These are phyloP conservation scores for Aspergillus tanneri DNA, from an alignment of 2,329 filamentous ascomycete genomes.

Conservation along the genomic window DNA sequence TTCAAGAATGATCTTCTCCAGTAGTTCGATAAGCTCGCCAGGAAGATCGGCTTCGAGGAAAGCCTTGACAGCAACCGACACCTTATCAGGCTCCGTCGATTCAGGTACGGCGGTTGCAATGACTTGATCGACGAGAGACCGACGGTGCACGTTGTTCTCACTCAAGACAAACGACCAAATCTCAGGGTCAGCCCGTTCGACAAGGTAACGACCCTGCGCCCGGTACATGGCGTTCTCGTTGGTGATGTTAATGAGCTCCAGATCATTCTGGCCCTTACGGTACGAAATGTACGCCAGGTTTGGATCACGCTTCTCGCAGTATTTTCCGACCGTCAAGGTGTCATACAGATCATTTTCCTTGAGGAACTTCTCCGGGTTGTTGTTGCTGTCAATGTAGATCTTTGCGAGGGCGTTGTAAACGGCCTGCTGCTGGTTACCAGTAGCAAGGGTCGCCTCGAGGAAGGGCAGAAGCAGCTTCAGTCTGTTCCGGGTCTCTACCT, in stretches of 20 bases:
- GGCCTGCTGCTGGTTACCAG: slow-evolving; percentile 92
- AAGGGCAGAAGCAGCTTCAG: slow-evolving; percentile 94
- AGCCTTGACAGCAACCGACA: slow-evolving; percentile 88
- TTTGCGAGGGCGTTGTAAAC: slow-evolving; percentile 97
- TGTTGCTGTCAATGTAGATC: slow-evolving; percentile 99
- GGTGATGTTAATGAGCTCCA: slow-evolving; percentile 95
- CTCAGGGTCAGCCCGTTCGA: slow-evolving; percentile 85
- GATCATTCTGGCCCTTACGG: slow-evolving; percentile 92
- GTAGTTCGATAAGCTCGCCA: slow-evolving; percentile 88
- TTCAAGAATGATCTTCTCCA: slow-evolving; percentile 99
- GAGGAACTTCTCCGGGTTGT: slow-evolving; percentile 94
- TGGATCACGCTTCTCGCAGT: slow-evolving; percentile 97
- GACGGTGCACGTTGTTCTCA: slow-evolving; percentile 91
- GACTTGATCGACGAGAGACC: slow-evolving; percentile 93
- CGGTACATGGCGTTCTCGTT: slow-evolving; percentile 99
- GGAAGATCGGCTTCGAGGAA: slow-evolving; percentile 91
- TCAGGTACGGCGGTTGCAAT: slow-evolving; percentile 93
- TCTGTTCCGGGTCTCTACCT: slow-evolving; percentile 94
- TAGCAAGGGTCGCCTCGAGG: slow-evolving; percentile 84
- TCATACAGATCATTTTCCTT: slow-evolving; percentile 98
- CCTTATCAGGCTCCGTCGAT: slow-evolving; percentile 88
- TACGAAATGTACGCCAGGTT: slow-evolving; percentile 95
- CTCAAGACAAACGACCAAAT: slow-evolving; percentile 94
- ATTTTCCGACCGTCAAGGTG: slow-evolving; percentile 87
- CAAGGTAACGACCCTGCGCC: slow-evolving; percentile 90